Evolutionary conservation across 2,329 filamentous ascomycete genomes (phyloP), one percentile per base, ranked within the genome.

Genomic region (Fusarium foetens): DNA sequence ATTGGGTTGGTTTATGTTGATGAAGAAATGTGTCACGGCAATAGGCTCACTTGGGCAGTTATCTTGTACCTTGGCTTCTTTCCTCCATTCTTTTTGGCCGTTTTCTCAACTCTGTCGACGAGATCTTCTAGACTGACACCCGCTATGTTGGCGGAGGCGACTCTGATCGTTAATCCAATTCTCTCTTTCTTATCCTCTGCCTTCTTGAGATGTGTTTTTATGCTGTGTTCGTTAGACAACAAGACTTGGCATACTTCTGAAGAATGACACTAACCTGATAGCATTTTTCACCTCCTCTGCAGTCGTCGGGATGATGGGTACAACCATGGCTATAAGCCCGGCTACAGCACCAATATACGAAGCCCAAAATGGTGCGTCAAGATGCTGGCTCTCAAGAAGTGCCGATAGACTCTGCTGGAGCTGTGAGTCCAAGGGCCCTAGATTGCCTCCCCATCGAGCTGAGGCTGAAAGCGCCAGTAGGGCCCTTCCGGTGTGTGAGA

Each of bases 401-500:
- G 75, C 79, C 38, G 80, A 80, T n/a, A 89, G 78, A 10, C 82
- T 82, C 8, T 75, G 72, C 63, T 84, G 81, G 17, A 88, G 79
- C 49, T 81, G 78, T 19, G 77, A 76, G 67, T 91, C 88, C 1
- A 83, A 78, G 3, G 85, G 84, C 1, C 84, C 84, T 8, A 90
- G 77, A 51, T 88, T 87, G 5, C 89, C 90, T 23, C 90, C 92
- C 90, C 94, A 97, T 72, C 94, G 86, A 49, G 92, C 90, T 73
- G 90, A 94, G 3, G 93, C 84, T 2, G 92, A 87, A 8, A 97
- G 83, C 0, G 90, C 93, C 6, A 97, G 84, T 5, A 93, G 80
- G 1, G 93, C 92, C 17, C 94, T 88, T 55, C 90, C 87, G 48
- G 90, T 80, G 78, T 98, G 94, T 3, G 90, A 91, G 31, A 97